A percentile compares a stretch with the other conserved stretches of the same genome.
phyloP scores from a whole-genome alignment of 306 rosid species.

The Cucurbita argyrosperma region DNA sequence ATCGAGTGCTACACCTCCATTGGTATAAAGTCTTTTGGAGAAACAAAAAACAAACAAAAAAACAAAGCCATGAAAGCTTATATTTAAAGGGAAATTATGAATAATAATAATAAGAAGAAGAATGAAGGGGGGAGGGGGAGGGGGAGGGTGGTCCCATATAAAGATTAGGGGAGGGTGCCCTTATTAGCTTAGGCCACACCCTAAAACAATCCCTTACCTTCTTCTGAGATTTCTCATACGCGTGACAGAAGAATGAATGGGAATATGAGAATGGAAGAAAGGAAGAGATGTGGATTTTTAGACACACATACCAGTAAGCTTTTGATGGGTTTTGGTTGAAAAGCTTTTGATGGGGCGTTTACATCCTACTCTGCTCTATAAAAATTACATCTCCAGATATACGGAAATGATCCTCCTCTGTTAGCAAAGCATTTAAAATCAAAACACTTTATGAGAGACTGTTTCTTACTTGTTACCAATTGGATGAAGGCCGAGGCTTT shows the following conservation, averaged over 20 bases:
- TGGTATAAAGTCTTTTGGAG: too few species aligned
- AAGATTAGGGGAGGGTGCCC: neutral
- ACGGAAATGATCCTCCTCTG: neutral
- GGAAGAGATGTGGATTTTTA: neutral
- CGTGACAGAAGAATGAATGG: neutral
- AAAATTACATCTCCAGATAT: slow-evolving; percentile 4
- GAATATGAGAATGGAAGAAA: neutral
- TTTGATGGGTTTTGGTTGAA: neutral
- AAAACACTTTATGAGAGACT: neutral
- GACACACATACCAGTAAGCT: too few species aligned
- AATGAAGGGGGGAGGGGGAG: neutral
- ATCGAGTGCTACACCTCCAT: too few species aligned
- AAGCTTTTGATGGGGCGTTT: neutral
- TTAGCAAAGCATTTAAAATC: neutral
- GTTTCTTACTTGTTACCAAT: slow-evolving; percentile 22
- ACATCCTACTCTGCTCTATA: neutral
- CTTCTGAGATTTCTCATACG: neutral
- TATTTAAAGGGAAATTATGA: too few species aligned
- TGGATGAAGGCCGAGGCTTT: slow-evolving; percentile 62
- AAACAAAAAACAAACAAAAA: too few species aligned
- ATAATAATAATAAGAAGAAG: neutral
- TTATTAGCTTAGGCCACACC: neutral
- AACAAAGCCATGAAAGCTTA: too few species aligned
- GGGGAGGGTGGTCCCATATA: neutral
- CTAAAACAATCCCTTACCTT: neutral